Evolutionary conservation across 148 eudicot genomes (phyloP).

Genomic region (Diospyros lotus): DNA sequence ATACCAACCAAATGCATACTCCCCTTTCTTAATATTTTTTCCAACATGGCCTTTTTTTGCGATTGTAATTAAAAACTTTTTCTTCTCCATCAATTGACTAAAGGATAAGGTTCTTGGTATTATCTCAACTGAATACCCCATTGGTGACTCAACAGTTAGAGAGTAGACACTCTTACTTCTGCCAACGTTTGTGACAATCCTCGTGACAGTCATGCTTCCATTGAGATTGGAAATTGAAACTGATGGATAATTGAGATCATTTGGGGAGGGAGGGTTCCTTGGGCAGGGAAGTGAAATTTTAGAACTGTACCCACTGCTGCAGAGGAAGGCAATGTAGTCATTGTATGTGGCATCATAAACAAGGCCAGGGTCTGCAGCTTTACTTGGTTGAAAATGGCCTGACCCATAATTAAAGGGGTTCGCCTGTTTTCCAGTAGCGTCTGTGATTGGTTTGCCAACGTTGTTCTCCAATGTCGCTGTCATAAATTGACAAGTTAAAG

Average conservation of each 20-base stretch:
- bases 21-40: not conserved
- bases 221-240: conserved; percentile 12
- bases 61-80: conserved; percentile 52
- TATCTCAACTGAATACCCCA: conserved; percentile 48
- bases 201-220: conserved; percentile 1
- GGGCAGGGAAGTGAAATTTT: conserved; percentile 10
- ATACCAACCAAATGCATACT: conserved; percentile 58
- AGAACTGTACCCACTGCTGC: conserved; percentile 5
- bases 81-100: conserved; percentile 46
- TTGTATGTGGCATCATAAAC: conserved; percentile 13
- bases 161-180: conserved; percentile 33
- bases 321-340: conserved; percentile 18
- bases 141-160: conserved; percentile 42
- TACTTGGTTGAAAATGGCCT: conserved; percentile 14
- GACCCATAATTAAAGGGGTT: conserved; percentile 19
- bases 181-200: conserved; percentile 21
- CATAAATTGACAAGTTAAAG: no score
- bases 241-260: conserved; percentile 19
- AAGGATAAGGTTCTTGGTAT: conserved; percentile 45
- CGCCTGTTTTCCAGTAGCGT: not conserved
- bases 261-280: not conserved
- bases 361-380: conserved; percentile 22
- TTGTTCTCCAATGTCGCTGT: conserved; percentile 12
- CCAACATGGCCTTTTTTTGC: not conserved
- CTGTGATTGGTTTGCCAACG: conserved; percentile 11